A percentile compares a stretch with the other conserved stretches of the same genome.
Evolutionary conservation across 176 grass and related monocot species (phyloP).

Genomic region (Oryza glumipatula): DNA sequence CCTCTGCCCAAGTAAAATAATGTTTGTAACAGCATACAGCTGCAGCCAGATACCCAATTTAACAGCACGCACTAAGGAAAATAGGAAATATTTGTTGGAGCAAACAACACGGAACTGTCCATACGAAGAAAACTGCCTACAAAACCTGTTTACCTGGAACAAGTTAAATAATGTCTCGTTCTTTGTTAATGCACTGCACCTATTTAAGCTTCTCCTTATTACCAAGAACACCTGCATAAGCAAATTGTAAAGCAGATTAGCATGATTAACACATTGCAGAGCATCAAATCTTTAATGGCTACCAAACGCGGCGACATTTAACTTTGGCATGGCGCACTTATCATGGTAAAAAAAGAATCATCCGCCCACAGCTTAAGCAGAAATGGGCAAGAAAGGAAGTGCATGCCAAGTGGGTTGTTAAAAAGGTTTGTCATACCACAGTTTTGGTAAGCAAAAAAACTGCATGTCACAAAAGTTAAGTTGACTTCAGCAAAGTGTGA

Average conservation of each 20-base stretch:
- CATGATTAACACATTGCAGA: background rate
- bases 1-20: slow-evolving; percentile 6
- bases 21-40: background rate
- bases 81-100: slow-evolving; percentile 13
- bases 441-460: background rate
- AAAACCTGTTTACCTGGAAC: slow-evolving; percentile 63
- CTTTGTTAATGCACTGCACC: slow-evolving; percentile 96
- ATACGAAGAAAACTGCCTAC: slow-evolving; percentile 2
- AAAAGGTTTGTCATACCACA: background rate
- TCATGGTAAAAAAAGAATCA: background rate
- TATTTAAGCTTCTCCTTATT: slow-evolving; percentile 99
- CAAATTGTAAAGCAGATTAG: slow-evolving; percentile 31
- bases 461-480: background rate
- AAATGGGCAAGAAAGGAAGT: background rate
- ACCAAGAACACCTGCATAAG: slow-evolving; percentile 87
- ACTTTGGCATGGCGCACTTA: background rate
- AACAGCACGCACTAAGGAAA: slow-evolving; percentile 16
- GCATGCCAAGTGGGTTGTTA: background rate
- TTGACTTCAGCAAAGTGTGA: background rate
- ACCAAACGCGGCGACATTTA: background rate
- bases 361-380: background rate
- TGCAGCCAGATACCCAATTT: background rate
- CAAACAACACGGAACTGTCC: slow-evolving; percentile 33
- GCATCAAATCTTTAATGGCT: slow-evolving; percentile 9
- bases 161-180: slow-evolving; percentile 93